phyloP scores from a whole-genome alignment of 495 filamentous ascomycete genomes.

The Penicillium taxi region DNA sequence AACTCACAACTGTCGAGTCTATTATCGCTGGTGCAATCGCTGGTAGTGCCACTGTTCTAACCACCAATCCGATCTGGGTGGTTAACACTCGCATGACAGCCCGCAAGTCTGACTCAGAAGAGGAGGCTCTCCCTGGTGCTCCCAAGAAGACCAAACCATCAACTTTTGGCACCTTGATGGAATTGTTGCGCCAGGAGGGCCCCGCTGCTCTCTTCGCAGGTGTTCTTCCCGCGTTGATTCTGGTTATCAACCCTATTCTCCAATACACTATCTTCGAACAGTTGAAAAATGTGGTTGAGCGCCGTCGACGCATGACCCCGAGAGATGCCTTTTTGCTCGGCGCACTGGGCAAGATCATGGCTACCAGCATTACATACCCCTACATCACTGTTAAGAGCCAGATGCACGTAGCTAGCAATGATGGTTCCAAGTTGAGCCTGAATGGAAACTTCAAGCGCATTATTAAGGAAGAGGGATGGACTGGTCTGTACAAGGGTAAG shows the following conservation, averaged over 20 bases:
- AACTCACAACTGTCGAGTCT: constrained; percentile 79
- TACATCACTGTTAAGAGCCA: constrained; percentile 97
- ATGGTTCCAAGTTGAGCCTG: constrained; percentile 62
- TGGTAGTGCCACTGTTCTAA: constrained; percentile 83
- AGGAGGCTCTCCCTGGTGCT: constrained; percentile 45
- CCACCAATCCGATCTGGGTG: constrained; percentile 99
- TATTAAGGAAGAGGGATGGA: constrained; percentile 78
- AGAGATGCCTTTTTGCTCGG: constrained; percentile 85
- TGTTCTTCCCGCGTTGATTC: constrained; percentile 81
- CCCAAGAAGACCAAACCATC: constrained; percentile 48
- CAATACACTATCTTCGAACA: constrained; percentile 99
- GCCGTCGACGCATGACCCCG: constrained; percentile 62
- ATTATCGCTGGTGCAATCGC: constrained; percentile 96
- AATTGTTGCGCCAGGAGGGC: constrained; percentile 72
- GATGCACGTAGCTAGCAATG: constrained; percentile 80
- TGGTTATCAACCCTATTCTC: constrained; percentile 96
- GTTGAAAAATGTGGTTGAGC: constrained; percentile 71
- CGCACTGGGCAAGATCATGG: constrained; percentile 87
- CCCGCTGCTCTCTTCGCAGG: constrained; percentile 79
- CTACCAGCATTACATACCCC: constrained; percentile 90
- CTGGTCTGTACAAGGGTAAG: constrained; percentile 83
- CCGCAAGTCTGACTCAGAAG: constrained; percentile 52
- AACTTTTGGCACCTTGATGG: constrained; percentile 70
- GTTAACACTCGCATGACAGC: constrained; percentile 98
- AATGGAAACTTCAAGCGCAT: constrained; percentile 66